A percentile compares a stretch with the other conserved stretches of the same genome.
Conservation (phyloP, 345 rosid genomes). For the Lepidium didymum region DNA sequence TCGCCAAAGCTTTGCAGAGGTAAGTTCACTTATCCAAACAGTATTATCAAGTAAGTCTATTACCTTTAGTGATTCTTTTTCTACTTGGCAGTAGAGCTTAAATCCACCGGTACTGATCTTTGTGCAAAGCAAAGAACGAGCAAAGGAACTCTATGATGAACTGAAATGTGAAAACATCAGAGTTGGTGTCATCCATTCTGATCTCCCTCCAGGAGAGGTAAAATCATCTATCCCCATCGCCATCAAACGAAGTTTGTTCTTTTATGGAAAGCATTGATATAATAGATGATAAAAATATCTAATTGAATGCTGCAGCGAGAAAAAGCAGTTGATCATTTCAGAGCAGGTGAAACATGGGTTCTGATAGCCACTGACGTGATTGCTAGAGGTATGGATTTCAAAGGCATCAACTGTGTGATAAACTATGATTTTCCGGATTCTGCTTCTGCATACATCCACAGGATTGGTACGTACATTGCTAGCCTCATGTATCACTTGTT, state of each 20-base stretch:
- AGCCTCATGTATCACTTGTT: background rate
- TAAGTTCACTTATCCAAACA: constrained; percentile 24
- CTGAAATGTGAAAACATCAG: constrained; percentile 67
- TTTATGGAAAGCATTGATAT: background rate
- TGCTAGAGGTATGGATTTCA: constrained; percentile 98
- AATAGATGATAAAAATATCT: background rate
- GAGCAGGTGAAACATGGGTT: constrained; percentile 89
- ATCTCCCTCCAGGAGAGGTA: constrained; percentile 74
- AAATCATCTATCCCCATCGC: constrained; percentile 8
- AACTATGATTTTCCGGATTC: constrained; percentile 95
- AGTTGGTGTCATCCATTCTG: constrained; percentile 77
- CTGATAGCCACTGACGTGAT: constrained; percentile 92
- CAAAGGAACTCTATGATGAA: constrained; percentile 78
- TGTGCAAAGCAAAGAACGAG: constrained; percentile 86
- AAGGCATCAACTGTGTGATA: constrained; percentile 85
- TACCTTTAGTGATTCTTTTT: constrained; percentile 25
- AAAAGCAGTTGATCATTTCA: constrained; percentile 68
- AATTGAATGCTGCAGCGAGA: constrained; percentile 50
- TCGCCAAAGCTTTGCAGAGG: constrained; percentile 91
- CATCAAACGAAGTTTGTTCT: background rate
- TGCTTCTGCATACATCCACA: constrained; percentile 83
- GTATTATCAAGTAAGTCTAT: background rate
- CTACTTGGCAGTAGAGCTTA: constrained; percentile 62
- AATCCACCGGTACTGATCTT: constrained; percentile 90
- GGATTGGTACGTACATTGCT: constrained; percentile 59